Percentiles rank a stretch among this genome's conserved stretches.
These are phyloP conservation scores for Acacia concinna DNA, from an alignment of 331 rosid genomes.

Conservation along the genomic window DNA sequence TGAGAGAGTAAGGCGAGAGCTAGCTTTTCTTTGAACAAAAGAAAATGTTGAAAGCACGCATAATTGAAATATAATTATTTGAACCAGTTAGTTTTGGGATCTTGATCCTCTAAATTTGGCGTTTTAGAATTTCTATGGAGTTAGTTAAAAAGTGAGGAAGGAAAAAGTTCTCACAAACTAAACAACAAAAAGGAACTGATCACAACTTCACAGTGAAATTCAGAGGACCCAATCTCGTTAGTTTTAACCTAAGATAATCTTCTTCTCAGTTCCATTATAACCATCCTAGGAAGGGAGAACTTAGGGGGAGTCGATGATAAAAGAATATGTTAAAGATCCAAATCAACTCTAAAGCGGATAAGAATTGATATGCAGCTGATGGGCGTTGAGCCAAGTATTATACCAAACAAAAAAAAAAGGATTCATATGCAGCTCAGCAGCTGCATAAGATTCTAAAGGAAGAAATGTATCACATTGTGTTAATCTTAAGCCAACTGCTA, in stretches of 20 bases:
- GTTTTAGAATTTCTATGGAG: not conserved
- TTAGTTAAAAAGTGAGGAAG: not conserved
- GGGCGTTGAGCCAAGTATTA: no score
- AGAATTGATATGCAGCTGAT: conserved; percentile 12
- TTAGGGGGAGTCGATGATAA: not conserved
- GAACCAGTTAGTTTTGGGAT: not conserved
- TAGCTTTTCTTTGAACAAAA: not conserved
- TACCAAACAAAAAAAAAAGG: no score
- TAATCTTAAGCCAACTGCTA: conserved; percentile 27
- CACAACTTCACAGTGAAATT: not conserved
- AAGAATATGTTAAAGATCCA: conserved; percentile 11
- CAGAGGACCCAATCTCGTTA: not conserved
- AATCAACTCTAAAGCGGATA: not conserved
- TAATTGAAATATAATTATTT: conserved; percentile 2
- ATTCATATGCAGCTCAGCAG: no score
- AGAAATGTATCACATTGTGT: conserved; percentile 20
- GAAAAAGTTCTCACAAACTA: not conserved
- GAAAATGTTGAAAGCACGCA: not conserved
- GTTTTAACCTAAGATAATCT: not conserved
- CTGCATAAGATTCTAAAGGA: conserved; percentile 17
- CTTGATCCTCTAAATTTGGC: not conserved
- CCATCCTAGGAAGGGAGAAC: not conserved
- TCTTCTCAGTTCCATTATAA: not conserved
- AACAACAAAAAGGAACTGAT: not conserved
- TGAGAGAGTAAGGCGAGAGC: not conserved